phyloP scores from a whole-genome alignment of 192 early-diverging fungal genomes.

The Coemansia sp. region DNA sequence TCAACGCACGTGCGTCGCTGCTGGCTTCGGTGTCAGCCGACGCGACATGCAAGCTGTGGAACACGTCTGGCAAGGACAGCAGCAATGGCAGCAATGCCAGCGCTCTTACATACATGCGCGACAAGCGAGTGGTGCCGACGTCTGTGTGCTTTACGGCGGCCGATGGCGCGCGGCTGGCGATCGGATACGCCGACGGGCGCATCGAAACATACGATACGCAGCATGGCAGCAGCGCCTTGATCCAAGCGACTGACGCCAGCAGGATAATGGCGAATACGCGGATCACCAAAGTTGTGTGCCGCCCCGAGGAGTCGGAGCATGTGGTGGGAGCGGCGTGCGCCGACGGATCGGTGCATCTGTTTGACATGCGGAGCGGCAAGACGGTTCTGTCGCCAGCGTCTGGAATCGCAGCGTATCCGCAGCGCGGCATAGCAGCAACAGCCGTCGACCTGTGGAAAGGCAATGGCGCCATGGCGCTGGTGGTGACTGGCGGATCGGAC shows the following conservation, averaged over 20 bases:
- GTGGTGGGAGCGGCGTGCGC: slow-evolving; percentile 19
- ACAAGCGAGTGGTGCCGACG: slow-evolving; percentile 4
- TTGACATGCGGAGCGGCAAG: slow-evolving; percentile 21
- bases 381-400: neutral
- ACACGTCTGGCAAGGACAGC: neutral
- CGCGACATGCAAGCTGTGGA: slow-evolving; percentile 38
- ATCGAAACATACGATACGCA: neutral
- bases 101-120: neutral
- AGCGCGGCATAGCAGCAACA: slow-evolving; percentile 6
- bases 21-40: slow-evolving; percentile 50
- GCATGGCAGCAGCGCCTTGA: slow-evolving; percentile 6
- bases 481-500: slow-evolving; percentile 40
- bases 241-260: slow-evolving; percentile 3
- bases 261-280: neutral
- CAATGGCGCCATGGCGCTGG: neutral
- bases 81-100: neutral
- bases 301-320: neutral
- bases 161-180: slow-evolving; percentile 12
- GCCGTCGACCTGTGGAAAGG: slow-evolving; percentile 14
- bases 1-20: slow-evolving; percentile 10
- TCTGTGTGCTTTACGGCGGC: slow-evolving; percentile 16
- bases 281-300: slow-evolving; percentile 9
- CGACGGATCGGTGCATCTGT: slow-evolving; percentile 28
- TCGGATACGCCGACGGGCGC: slow-evolving; percentile 20
- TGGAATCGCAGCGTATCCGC: slow-evolving; percentile 11